phyloP scores from a whole-genome alignment of 2,329 filamentous ascomycete genomes.

The Arachnopeziza araneosa region DNA sequence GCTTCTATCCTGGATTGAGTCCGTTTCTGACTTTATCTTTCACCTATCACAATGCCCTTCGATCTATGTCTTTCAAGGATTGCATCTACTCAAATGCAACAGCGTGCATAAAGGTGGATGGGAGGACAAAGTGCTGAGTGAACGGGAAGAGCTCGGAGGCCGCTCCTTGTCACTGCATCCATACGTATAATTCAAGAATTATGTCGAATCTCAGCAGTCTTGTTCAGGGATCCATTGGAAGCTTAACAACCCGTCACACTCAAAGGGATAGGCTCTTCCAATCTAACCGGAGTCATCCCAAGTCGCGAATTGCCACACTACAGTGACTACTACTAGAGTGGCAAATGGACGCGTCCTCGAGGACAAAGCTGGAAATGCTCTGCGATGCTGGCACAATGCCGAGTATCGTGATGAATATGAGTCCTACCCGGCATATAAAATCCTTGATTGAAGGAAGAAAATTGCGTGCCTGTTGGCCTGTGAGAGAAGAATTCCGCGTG shows the following conservation, averaged over 20 bases:
- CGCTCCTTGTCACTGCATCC: too few species aligned
- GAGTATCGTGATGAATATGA: background rate
- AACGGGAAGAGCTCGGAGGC: too few species aligned
- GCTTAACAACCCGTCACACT: background rate
- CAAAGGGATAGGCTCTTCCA: background rate
- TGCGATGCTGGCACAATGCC: background rate
- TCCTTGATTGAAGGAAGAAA: background rate
- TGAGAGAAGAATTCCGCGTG: background rate
- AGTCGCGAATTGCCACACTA: background rate
- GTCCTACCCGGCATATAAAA: background rate
- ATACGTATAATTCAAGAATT: too few species aligned
- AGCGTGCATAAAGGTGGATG: too few species aligned
- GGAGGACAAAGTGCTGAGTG: too few species aligned
- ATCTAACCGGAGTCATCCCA: background rate
- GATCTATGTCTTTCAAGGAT: too few species aligned
- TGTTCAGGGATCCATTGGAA: background rate
- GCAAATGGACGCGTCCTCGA: slow-evolving; percentile 1
- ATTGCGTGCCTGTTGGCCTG: background rate
- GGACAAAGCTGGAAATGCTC: background rate
- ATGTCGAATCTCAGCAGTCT: too few species aligned
- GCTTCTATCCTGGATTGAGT: too few species aligned
- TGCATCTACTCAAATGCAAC: too few species aligned
- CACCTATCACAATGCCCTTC: too few species aligned
- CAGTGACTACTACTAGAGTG: background rate
- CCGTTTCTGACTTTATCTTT: too few species aligned